A percentile compares a stretch with the other conserved stretches of the same genome.
phyloP scores from a whole-genome alignment of 495 filamentous ascomycete genomes.

The Usnea hakonensis region DNA sequence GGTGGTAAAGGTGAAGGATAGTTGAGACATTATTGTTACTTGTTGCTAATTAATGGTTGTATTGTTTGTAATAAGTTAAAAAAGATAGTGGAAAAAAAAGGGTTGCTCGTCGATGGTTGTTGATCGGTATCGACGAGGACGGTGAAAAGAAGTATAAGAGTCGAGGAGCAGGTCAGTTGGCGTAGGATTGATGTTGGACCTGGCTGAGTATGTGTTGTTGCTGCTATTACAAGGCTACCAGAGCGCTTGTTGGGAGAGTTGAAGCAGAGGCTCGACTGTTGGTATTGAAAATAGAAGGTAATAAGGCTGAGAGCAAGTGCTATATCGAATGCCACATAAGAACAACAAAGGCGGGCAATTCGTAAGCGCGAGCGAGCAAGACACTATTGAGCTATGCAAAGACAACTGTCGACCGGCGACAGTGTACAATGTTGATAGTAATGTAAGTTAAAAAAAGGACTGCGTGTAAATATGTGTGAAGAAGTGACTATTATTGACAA shows the following conservation, averaged over 20 bases:
- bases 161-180: slow-evolving; percentile 11
- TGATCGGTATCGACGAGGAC: slow-evolving; percentile 24
- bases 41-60: slow-evolving; percentile 37
- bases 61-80: background rate
- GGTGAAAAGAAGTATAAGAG: slow-evolving; percentile 12
- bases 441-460: slow-evolving; percentile 24
- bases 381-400: slow-evolving; percentile 44
- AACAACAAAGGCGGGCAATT: slow-evolving; percentile 5
- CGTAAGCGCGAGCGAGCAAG: slow-evolving; percentile 48
- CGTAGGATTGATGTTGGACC: background rate
- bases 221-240: slow-evolving; percentile 22
- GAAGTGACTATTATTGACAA: slow-evolving; percentile 23
- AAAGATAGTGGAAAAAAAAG: slow-evolving; percentile 7
- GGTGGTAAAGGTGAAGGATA: slow-evolving; percentile 87
- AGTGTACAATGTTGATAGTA: slow-evolving; percentile 31
- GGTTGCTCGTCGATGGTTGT: slow-evolving; percentile 4
- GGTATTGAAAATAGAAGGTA: slow-evolving; percentile 19
- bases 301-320: slow-evolving; percentile 15
- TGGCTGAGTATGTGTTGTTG: slow-evolving; percentile 11
- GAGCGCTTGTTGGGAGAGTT: slow-evolving; percentile 21
- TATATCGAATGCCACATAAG: slow-evolving; percentile 9
- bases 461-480: background rate
- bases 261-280: slow-evolving; percentile 14
- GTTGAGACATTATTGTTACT: slow-evolving; percentile 78
- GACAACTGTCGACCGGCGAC: slow-evolving; percentile 47